Evolutionary conservation across 1,284 basidiomycete species (phyloP).

Genomic region (Grifola frondosa): DNA sequence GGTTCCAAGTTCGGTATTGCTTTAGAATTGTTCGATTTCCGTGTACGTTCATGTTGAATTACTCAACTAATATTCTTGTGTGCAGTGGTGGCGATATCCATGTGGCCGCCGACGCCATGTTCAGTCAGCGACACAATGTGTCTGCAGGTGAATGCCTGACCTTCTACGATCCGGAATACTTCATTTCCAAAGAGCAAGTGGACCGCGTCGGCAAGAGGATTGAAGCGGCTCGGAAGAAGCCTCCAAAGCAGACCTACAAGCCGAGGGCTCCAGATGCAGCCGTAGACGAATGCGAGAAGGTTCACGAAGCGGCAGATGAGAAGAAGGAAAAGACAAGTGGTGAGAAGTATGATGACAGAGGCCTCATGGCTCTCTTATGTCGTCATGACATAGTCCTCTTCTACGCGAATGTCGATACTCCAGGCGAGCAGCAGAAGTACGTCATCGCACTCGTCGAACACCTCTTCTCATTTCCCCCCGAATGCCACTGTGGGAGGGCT

Average conservation of each 20-base stretch:
- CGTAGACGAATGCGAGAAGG: constrained; percentile 33
- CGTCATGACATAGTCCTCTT: constrained; percentile 39
- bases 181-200: constrained; percentile 30
- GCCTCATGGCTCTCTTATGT: constrained; percentile 36
- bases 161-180: constrained; percentile 29
- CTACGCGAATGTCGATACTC: constrained; percentile 39
- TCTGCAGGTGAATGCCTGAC: constrained; percentile 26
- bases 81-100: constrained; percentile 21
- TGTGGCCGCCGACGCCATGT: constrained; percentile 32
- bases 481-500: constrained; percentile 32
- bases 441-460: constrained; percentile 33
- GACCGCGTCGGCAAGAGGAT: constrained; percentile 28
- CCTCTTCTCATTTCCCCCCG: constrained; percentile 28
- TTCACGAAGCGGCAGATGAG: constrained; percentile 36
- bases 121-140: constrained; percentile 32
- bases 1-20: constrained; percentile 31
- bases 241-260: constrained; percentile 5
- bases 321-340: constrained; percentile 26
- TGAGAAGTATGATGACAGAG: constrained; percentile 30
- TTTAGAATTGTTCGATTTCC: constrained; percentile 31
- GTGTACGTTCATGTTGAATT: constrained; percentile 6
- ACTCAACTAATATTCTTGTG: not conserved
- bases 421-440: constrained; percentile 43
- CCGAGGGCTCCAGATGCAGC: constrained; percentile 29
- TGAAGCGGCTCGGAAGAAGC: constrained; percentile 19